Evolutionary conservation across 805 yeast genomes (phyloP).

Genomic region (Lipomyces oligophaga): DNA sequence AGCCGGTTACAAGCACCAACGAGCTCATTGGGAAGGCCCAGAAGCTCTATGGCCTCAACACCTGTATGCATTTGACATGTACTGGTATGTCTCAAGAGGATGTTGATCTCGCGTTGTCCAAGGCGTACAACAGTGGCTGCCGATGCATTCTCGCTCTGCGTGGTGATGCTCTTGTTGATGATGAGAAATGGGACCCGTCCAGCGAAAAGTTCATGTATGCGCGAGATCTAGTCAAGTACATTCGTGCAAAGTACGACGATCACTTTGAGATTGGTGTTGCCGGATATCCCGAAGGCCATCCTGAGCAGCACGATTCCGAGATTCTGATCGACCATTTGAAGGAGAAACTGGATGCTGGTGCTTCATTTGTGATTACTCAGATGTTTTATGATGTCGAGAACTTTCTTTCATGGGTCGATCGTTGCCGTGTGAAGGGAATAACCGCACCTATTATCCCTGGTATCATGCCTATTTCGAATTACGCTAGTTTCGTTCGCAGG

Average conservation of each 20-base stretch:
- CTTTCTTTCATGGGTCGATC: slow-evolving; percentile 76
- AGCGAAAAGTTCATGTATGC: slow-evolving; percentile 88
- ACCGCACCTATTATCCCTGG: slow-evolving; percentile 91
- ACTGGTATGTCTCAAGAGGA: slow-evolving; percentile 83
- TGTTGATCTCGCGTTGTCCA: slow-evolving; percentile 75
- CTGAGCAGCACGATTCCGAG: slow-evolving; percentile 66
- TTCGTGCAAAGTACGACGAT: slow-evolving; percentile 71
- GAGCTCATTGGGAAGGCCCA: slow-evolving; percentile 91
- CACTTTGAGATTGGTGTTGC: slow-evolving; percentile 95
- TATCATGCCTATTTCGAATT: slow-evolving; percentile 97
- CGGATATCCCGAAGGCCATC: slow-evolving; percentile 96
- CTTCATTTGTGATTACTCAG: slow-evolving; percentile 89
- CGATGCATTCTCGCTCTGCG: slow-evolving; percentile 90
- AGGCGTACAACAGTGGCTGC: slow-evolving; percentile 88
- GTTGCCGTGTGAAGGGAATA: slow-evolving; percentile 67
- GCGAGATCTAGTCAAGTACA: slow-evolving; percentile 75
- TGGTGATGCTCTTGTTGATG: slow-evolving; percentile 86
- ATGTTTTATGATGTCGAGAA: slow-evolving; percentile 93
- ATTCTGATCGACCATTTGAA: slow-evolving; percentile 60
- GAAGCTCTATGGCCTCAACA: slow-evolving; percentile 84
- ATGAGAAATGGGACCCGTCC: slow-evolving; percentile 30
- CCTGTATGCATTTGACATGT: slow-evolving; percentile 97
- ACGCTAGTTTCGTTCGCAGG: slow-evolving; percentile 86
- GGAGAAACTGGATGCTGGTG: slow-evolving; percentile 91
- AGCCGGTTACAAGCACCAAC: slow-evolving; percentile 69